Evolutionary conservation across 225 moss, liverwort and hornwort species (phyloP), one percentile per base, ranked within the genome.

Genomic region (Lunularia cruciata): DNA sequence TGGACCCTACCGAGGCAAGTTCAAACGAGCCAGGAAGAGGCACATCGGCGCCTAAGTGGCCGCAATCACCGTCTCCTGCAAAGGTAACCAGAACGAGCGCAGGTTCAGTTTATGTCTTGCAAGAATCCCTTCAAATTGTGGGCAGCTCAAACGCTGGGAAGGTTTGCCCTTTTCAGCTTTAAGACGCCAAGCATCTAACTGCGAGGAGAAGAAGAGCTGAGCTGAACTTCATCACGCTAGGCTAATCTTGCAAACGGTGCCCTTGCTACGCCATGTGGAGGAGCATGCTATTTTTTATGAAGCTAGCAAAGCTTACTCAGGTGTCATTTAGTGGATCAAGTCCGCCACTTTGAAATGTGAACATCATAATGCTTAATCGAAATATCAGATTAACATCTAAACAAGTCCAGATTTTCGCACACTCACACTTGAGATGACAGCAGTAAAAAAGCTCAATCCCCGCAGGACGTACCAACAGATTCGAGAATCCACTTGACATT

Each of bases 401-500:
- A 11, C 3, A 15, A 57, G 4, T 28, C 23, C 3, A 57, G 3
- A 31, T 5, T 40, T 40, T 6, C 6, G 40, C 40, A 40, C 23
- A 22, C 4, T 16, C 4, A 42, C 11, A 63, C 26, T 36, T 19
- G 19, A 22, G 7, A n/a, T n/a, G 36, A 60, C 14, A 22, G 12
- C 22, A 37, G 37, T 7, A 23, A 8, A 10, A 38, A 63, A 45
- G 63, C 63, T 27, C 20, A 57, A 45, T 8, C 30, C 6, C 14
- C n/a, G 2, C 30, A 5, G n/a, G 47, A 68, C 84, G 58, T 67
- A 91, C 91, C 91, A 7, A 84, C 80, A 46, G 91, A 82, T 63
- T 92, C 89, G 4, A 92, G 81, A 27, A 89, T 67, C 91, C 91
- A 91, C 54, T 85, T 89, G 47, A 76, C 76, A 68, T 76, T 81